Base-by-base conservation (phyloP, 306 rosid species). In the Castanea sativa region DNA sequence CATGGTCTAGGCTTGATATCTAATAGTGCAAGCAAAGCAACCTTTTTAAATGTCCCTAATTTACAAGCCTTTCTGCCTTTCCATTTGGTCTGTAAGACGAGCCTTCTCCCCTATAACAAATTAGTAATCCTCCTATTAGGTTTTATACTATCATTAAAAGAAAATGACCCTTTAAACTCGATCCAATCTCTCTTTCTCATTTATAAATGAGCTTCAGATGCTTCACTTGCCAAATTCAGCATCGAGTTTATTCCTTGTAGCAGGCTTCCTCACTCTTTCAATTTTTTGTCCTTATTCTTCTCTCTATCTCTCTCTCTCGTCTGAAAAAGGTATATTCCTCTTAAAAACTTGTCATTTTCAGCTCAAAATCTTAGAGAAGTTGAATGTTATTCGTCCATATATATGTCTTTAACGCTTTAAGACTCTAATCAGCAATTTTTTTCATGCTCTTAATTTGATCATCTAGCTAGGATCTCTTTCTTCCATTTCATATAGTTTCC, bases 141-240 rank as follows among this genome's bases (percentile, higher is more conserved):
- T 4, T 2, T 29, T 32, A 5, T 3, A 8, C 12, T 8, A 41
- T 41, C 45, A 41, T 41, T 41, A 41, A 41, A 41, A 41, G 29
- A 61, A 61, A 57, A 27, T 5, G 19, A 27, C 73, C 58, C 61
- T 4, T 13, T 61, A 61, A 53, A 74, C 27, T 41, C 11, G 0
- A 41, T 8, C 45, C 45, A 41, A 41, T 38, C 29, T 20, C 67
- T 21, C 74, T 55, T 67, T 35, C 35, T 32, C 18, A 12, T 25
- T 64, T 63, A 64, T 64, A 64, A 15, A 30, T n/a, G 27, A 67
- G 72, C 72, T 67, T 67, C 52, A 33, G 85, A 73, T 88, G 87
- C 89, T 88, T 88, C 83, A 85, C 89, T 88, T 85, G 85, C 86
- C 79, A 86, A 81, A 70, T 85, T 88, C 80, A 70, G 82, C 71